Evolutionary conservation across 140 eudicot genomes (phyloP).

Genomic region (Senecio squalidus): DNA sequence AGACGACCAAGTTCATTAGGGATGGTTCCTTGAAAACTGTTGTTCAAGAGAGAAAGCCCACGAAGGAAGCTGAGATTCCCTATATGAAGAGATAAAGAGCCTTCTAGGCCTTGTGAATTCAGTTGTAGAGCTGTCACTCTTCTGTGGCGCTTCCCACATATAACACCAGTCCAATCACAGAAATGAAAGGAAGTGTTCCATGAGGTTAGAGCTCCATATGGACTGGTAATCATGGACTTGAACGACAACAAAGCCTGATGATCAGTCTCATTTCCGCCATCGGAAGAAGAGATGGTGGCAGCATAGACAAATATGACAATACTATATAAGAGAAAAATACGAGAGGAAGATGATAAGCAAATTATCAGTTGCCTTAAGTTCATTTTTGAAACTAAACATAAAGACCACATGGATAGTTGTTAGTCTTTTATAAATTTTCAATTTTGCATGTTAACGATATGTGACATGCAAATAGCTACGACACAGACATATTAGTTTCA

Average conservation of each 20-base stretch:
- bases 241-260: slow-evolving; percentile 4
- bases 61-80: neutral
- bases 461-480: too few species aligned
- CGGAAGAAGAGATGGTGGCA: neutral
- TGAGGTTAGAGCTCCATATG: neutral
- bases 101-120: neutral
- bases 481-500: too few species aligned
- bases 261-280: slow-evolving; percentile 12
- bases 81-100: neutral
- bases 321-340: neutral
- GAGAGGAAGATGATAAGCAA: neutral
- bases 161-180: neutral
- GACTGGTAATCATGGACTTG: neutral
- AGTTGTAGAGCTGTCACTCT: neutral
- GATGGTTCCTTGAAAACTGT: neutral
- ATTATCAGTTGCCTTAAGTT: neutral
- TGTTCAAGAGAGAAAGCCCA: neutral
- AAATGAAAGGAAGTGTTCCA: neutral
- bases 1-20: neutral
- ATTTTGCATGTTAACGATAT: neutral
- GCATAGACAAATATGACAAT: neutral
- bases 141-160: neutral
- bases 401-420: neutral
- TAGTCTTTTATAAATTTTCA: neutral
- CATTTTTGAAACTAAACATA: neutral